These are phyloP conservation scores for Aureobasidium sp. DNA, from an alignment of 2,329 filamentous ascomycete genomes.

Conservation along the genomic window DNA sequence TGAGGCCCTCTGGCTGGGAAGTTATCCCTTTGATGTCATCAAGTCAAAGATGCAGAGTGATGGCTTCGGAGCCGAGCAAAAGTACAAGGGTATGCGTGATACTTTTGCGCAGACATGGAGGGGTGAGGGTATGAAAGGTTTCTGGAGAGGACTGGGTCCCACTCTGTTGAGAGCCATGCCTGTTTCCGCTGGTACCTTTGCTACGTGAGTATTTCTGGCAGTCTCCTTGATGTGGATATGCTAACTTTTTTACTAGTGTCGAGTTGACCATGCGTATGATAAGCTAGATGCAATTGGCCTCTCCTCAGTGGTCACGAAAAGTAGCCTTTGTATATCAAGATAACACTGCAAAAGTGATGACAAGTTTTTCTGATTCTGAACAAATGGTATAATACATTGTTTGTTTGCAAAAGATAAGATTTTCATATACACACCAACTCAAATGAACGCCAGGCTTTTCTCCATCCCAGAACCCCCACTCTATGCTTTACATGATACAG, in stretches of 20 bases:
- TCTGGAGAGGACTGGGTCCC: slow-evolving; percentile 91
- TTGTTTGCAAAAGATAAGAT: background rate
- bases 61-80: slow-evolving; percentile 65
- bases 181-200: slow-evolving; percentile 95
- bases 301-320: background rate
- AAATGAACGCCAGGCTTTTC: slow-evolving; percentile 8
- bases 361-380: background rate
- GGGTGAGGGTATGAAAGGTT: slow-evolving; percentile 68
- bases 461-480: background rate
- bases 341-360: background rate
- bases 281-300: background rate
- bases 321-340: background rate
- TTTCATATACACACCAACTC: background rate
- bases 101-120: slow-evolving; percentile 79
- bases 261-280: slow-evolving; percentile 12
- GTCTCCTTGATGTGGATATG: background rate
- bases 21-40: slow-evolving; percentile 93
- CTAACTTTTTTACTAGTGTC: background rate
- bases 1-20: slow-evolving; percentile 85
- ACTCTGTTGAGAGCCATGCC: slow-evolving; percentile 93
- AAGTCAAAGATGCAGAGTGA: slow-evolving; percentile 99
- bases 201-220: slow-evolving; percentile 44
- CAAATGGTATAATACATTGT: background rate
- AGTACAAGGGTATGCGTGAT: slow-evolving; percentile 75
- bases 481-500: slow-evolving; percentile 6